Evolutionary conservation across 1,284 basidiomycete species (phyloP).

Genomic region (Marasmius oreades): DNA sequence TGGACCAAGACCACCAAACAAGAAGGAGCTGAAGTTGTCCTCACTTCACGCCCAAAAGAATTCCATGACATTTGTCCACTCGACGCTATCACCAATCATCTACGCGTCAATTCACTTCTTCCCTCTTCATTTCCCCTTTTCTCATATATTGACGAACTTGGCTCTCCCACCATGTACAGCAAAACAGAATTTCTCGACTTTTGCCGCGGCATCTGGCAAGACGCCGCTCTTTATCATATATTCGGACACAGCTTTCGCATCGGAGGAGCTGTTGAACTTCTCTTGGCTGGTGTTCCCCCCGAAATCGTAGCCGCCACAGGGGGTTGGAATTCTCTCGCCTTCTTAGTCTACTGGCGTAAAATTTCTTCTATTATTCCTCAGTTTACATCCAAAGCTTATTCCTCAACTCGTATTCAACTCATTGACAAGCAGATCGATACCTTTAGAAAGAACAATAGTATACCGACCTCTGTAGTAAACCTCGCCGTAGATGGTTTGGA

Average conservation of each 20-base stretch:
- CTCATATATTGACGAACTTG: not conserved
- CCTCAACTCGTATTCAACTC: not conserved
- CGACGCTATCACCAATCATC: not conserved
- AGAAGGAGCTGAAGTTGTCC: not conserved
- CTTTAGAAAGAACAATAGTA: not conserved
- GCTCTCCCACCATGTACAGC: not conserved
- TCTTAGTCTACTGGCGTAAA: no score
- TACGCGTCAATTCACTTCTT: not conserved
- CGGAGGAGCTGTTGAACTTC: constrained; percentile 25
- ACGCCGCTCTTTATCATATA: constrained; percentile 3
- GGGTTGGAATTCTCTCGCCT: no score
- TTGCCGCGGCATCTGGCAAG: constrained; percentile 12
- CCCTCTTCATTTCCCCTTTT: not conserved
- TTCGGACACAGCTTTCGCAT: constrained; percentile 26
- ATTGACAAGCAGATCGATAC: no score
- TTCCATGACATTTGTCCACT: not conserved
- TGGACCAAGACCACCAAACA: constrained; percentile 4
- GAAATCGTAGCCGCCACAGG: no score
- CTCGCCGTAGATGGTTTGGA: not conserved
- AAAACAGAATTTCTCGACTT: not conserved
- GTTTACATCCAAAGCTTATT: not conserved
- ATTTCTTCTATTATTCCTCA: constrained; percentile 2
- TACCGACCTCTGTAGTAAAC: not conserved
- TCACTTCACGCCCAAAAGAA: not conserved
- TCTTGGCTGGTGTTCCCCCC: no score